Conservation (phyloP, 345 rosid genomes). For the Mallotus nudiflorus region DNA sequence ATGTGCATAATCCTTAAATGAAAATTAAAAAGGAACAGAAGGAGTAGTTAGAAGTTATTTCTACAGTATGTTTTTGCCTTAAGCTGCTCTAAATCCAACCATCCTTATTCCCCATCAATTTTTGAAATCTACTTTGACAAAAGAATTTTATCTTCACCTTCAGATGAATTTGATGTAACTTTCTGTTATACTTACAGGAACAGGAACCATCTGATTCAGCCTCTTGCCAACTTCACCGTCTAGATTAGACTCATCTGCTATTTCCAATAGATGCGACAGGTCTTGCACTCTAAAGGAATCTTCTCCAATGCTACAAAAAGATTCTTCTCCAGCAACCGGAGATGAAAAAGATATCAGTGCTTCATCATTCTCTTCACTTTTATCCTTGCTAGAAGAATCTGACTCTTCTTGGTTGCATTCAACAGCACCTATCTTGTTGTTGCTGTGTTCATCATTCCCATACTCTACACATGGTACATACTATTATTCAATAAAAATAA, state of each 20-base stretch:
- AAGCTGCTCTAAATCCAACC: not conserved
- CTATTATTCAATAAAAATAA: slow-evolving; percentile 4
- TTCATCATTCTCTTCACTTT: slow-evolving; percentile 31
- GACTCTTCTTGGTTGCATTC: slow-evolving; percentile 13
- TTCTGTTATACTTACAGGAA: slow-evolving; percentile 55
- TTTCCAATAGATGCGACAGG: slow-evolving; percentile 31
- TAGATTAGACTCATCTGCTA: slow-evolving; percentile 57
- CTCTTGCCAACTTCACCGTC: slow-evolving; percentile 76
- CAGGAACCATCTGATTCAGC: slow-evolving; percentile 64
- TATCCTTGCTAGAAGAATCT: slow-evolving; percentile 11
- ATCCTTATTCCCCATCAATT: no score
- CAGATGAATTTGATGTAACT: not conserved
- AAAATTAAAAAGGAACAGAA: no score
- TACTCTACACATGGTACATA: slow-evolving; percentile 33
- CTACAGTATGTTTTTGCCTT: not conserved
- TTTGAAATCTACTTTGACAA: not conserved
- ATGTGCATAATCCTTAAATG: no score
- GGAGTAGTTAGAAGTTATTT: no score
- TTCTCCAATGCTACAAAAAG: slow-evolving; percentile 21
- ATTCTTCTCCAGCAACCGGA: slow-evolving; percentile 30
- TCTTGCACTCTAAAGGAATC: slow-evolving; percentile 32
- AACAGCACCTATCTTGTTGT: not conserved
- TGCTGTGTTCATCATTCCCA: slow-evolving; percentile 14
- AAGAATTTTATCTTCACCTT: not conserved
- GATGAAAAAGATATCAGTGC: slow-evolving; percentile 17